Conservation (phyloP, 2,329 filamentous ascomycete species). For the Talaromyces islandicus region DNA sequence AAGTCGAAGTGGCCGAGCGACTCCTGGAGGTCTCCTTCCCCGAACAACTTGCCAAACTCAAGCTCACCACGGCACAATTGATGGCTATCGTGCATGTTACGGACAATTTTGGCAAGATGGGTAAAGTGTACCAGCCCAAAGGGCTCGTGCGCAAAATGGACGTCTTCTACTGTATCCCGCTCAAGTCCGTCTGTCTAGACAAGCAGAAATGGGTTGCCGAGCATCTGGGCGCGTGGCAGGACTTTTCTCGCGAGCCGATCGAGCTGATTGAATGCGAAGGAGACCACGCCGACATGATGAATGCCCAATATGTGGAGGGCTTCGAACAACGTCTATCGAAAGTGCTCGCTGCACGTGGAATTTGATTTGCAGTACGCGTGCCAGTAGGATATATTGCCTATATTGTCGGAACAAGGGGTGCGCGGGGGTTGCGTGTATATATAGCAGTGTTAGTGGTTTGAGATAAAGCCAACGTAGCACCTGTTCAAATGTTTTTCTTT, state of each 20-base stretch:
- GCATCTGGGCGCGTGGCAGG: constrained; percentile 23
- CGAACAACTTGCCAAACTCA: constrained; percentile 15
- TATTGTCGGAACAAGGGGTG: neutral
- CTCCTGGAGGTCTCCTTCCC: neutral
- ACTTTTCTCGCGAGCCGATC: constrained; percentile 18
- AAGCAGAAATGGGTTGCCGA: constrained; percentile 11
- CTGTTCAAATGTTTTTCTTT: neutral
- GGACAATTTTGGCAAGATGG: constrained; percentile 26
- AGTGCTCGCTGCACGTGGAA: neutral
- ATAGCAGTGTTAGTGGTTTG: neutral
- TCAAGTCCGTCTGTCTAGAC: constrained; percentile 20
- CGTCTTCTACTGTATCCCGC: constrained; percentile 33
- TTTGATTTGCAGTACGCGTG: neutral
- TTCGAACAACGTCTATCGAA: neutral
- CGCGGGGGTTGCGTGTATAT: neutral
- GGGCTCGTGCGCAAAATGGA: constrained; percentile 32
- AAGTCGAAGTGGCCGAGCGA: neutral
- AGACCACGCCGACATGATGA: constrained; percentile 31
- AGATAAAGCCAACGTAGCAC: neutral
- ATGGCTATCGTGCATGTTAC: constrained; percentile 15
- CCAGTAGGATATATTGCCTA: neutral
- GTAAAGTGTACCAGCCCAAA: constrained; percentile 35
- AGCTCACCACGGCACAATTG: constrained; percentile 17
- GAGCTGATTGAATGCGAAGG: constrained; percentile 26
- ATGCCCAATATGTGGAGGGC: constrained; percentile 20